phyloP scores from a whole-genome alignment of 768 basidiomycete genomes.

The Scleroderma citrinum region DNA sequence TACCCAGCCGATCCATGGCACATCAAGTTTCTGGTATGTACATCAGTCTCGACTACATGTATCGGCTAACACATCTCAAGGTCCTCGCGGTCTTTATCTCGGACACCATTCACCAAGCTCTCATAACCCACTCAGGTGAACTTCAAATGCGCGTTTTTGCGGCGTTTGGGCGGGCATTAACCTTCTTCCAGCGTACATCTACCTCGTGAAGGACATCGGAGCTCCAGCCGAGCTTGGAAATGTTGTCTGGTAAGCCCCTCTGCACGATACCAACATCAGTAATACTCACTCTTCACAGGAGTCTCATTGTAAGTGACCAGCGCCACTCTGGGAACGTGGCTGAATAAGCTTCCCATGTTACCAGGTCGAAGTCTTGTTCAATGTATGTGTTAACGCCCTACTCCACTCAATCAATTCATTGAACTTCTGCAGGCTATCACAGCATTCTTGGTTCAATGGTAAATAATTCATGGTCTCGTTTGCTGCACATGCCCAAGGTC shows the following conservation, averaged over 20 bases:
- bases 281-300: constrained; percentile 15
- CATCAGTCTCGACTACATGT: not conserved
- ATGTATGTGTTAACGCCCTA: constrained; percentile 20
- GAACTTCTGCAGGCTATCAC: constrained; percentile 30
- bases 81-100: constrained; percentile 43
- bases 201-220: constrained; percentile 39
- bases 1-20: constrained; percentile 47
- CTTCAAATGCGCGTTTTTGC: not conserved
- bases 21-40: constrained; percentile 40
- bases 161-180: not conserved
- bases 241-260: constrained; percentile 37
- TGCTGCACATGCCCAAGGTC: not conserved
- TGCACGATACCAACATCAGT: not conserved
- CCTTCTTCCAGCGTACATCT: constrained; percentile 39
- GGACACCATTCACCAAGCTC: constrained; percentile 47
- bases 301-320: constrained; percentile 12
- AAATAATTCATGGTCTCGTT: not conserved
- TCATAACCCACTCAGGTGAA: constrained; percentile 48
- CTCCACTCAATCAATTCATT: not conserved
- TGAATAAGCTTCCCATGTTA: constrained; percentile 7
- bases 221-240: constrained; percentile 20
- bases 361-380: constrained; percentile 46
- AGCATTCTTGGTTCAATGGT: constrained; percentile 43
- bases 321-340: not conserved
- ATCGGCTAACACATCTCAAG: constrained; percentile 23